phyloP scores from a whole-genome alignment of 208 protist genomes.

The Tetramitus jugosus region DNA sequence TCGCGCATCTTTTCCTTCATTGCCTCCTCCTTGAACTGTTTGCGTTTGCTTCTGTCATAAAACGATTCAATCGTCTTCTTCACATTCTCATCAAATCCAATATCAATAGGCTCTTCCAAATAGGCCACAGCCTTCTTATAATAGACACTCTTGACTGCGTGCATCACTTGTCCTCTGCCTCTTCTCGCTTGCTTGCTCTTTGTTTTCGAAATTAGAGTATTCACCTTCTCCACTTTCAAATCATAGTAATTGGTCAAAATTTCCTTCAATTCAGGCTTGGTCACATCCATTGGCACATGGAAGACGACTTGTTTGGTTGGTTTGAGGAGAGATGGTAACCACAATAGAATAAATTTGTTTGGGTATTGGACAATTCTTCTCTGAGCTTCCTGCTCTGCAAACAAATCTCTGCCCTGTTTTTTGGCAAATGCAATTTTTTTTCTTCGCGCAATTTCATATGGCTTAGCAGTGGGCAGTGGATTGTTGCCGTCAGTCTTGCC shows the following conservation, averaged over 20 bases:
- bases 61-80: neutral
- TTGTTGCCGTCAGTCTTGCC: no score
- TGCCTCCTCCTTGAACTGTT: neutral
- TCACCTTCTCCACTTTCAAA: neutral
- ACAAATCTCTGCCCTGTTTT: no score
- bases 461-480: no score
- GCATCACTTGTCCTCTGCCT: neutral
- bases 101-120: neutral
- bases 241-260: neutral
- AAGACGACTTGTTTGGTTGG: neutral
- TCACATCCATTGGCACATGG: neutral
- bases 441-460: no score
- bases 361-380: neutral
- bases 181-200: neutral
- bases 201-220: neutral
- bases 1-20: neutral
- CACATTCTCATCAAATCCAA: neutral
- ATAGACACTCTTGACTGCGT: neutral
- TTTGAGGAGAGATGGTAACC: neutral
- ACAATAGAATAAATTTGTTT: neutral
- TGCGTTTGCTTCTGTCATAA: neutral
- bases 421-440: no score
- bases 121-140: neutral
- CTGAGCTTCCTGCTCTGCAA: no score
- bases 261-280: slow-evolving; percentile 11